Percentiles rank a stretch among this genome's conserved stretches.
Conservation (phyloP, 768 basidiomycete species). For the Suillus hirtellus region DNA sequence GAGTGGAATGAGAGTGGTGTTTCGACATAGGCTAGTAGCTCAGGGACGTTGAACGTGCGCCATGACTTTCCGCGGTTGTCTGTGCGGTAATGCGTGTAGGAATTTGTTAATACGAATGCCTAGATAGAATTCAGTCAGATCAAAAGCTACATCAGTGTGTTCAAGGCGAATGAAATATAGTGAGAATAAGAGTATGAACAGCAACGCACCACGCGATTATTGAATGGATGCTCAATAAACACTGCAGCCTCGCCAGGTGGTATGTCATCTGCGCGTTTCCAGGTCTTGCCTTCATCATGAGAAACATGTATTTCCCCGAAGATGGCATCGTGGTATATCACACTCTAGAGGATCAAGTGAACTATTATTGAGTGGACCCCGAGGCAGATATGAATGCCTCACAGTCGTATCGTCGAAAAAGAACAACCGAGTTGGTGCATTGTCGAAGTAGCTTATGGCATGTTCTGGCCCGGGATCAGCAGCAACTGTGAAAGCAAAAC, state of each 20-base stretch:
- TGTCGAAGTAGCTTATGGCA: constrained; percentile 56
- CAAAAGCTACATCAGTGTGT: neutral
- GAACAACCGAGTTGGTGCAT: constrained; percentile 74
- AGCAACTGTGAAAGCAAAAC: constrained; percentile 28
- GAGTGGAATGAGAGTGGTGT: constrained; percentile 88
- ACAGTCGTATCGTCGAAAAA: constrained; percentile 95
- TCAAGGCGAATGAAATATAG: constrained; percentile 5
- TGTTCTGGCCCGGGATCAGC: constrained; percentile 46
- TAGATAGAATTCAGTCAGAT: constrained; percentile 31
- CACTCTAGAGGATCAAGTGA: constrained; percentile 40
- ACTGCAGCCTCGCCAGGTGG: constrained; percentile 60
- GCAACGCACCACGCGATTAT: constrained; percentile 66
- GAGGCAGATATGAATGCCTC: constrained; percentile 31
- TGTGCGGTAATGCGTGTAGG: constrained; percentile 81
- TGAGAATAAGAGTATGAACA: constrained; percentile 2
- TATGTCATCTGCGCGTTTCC: constrained; percentile 52
- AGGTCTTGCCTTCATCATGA: constrained; percentile 81
- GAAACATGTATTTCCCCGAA: constrained; percentile 76
- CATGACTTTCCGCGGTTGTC: constrained; percentile 86
- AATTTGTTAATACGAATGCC: constrained; percentile 85
- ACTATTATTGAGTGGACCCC: neutral
- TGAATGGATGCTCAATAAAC: constrained; percentile 86
- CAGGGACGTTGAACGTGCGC: constrained; percentile 77
- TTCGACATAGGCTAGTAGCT: constrained; percentile 42
- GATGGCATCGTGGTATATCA: constrained; percentile 79